Evolutionary conservation across 2,329 filamentous ascomycete species (phyloP).

Genomic region (Cryphonectria radicalis): DNA sequence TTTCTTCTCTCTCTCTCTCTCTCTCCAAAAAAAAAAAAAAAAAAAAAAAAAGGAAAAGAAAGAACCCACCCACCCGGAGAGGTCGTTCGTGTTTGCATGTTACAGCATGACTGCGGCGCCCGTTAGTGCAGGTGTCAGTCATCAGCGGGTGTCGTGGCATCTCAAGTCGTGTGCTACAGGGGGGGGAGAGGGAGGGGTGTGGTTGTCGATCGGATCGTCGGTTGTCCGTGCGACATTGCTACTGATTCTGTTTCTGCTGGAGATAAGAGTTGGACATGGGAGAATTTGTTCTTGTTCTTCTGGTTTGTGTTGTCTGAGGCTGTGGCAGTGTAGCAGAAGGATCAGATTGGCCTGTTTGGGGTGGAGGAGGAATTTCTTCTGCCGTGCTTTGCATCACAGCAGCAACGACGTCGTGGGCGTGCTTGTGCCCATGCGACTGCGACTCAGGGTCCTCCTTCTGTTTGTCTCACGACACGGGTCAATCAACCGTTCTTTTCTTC

Average conservation of each 20-base stretch:
- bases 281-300: neutral
- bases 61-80: neutral
- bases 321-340: neutral
- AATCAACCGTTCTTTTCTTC: neutral
- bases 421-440: no score
- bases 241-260: neutral
- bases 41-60: no score
- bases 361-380: neutral
- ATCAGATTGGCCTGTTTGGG: neutral
- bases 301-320: neutral
- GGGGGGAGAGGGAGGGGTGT: neutral
- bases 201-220: neutral
- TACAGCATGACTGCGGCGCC: conserved; percentile 14
- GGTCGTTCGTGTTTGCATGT: conserved; percentile 7
- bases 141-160: conserved; percentile 7
- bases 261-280: no score
- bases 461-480: neutral
- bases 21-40: no score
- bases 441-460: neutral
- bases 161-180: neutral
- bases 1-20: no score
- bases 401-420: neutral
- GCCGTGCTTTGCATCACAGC: no score
- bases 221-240: neutral
- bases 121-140: conserved; percentile 5